Evolutionary conservation across 148 eudicot genomes (phyloP).

Genomic region (Linanthus parryae): DNA sequence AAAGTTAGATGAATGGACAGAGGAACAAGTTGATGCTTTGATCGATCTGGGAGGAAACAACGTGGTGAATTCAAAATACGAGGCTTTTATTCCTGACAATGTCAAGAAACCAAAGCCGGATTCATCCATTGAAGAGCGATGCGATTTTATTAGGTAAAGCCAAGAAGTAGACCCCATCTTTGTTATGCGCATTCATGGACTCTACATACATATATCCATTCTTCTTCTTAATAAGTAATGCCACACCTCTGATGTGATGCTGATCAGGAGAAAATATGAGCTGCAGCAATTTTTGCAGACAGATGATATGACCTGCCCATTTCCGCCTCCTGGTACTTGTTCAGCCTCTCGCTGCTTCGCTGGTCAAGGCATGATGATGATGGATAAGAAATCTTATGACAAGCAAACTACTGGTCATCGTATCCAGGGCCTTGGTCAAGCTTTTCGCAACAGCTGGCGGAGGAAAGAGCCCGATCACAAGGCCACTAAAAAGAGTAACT

Average conservation of each 20-base stretch:
- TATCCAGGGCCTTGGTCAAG: constrained; percentile 53
- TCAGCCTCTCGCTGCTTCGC: constrained; percentile 31
- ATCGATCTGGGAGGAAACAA: constrained; percentile 76
- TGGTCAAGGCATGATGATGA: constrained; percentile 11
- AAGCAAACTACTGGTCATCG: constrained; percentile 51
- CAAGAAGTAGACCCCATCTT: no score
- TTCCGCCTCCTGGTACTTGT: constrained; percentile 28
- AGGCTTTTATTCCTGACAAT: constrained; percentile 59
- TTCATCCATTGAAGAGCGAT: constrained; percentile 67
- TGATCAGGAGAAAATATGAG: constrained; percentile 87
- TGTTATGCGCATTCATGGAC: background rate
- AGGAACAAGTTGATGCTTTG: constrained; percentile 66
- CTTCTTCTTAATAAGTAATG: constrained; percentile 10
- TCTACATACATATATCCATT: background rate
- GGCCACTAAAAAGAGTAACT: constrained; percentile 42
- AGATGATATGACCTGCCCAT: constrained; percentile 47
- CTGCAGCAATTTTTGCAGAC: constrained; percentile 50
- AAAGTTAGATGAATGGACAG: constrained; percentile 87
- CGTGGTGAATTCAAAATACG: constrained; percentile 70
- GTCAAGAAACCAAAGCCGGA: constrained; percentile 64
- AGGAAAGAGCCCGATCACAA: constrained; percentile 47
- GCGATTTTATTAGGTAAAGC: constrained; percentile 79
- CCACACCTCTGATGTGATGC: background rate
- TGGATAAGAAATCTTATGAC: constrained; percentile 51
- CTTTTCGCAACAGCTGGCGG: constrained; percentile 75